phyloP scores from a whole-genome alignment of 495 filamentous ascomycete species.

The Aspergillus conjunctus region DNA sequence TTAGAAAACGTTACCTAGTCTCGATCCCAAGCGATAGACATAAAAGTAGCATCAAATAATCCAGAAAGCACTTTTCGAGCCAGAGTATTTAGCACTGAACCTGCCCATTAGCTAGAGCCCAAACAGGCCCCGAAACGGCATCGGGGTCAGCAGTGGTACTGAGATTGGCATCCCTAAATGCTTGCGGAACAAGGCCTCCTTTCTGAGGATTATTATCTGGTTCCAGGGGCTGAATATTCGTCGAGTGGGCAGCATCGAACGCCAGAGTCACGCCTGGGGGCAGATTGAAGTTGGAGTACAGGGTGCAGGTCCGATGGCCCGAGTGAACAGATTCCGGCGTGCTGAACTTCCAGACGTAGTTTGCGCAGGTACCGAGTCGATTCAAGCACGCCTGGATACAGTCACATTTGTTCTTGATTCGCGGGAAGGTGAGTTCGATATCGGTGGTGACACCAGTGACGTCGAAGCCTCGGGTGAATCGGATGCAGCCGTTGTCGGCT shows the following conservation, averaged over 20 bases:
- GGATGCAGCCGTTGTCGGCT: constrained; percentile 8
- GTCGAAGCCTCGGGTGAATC: constrained; percentile 12
- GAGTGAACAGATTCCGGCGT: constrained; percentile 2
- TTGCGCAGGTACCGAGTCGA: constrained; percentile 4
- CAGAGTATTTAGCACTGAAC: constrained; percentile 10
- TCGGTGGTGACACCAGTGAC: constrained; percentile 12
- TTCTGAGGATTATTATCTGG: not conserved
- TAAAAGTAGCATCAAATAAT: too few species aligned
- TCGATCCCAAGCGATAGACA: too few species aligned
- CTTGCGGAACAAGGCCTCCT: constrained; percentile 3
- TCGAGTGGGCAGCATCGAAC: not conserved
- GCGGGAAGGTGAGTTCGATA: constrained; percentile 1
- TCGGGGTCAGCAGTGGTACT: not conserved
- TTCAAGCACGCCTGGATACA: constrained; percentile 11
- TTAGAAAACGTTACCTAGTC: too few species aligned
- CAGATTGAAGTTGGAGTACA: constrained; percentile 13
- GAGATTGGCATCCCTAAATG: constrained; percentile 7
- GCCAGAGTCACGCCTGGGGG: not conserved
- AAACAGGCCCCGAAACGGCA: constrained; percentile 10
- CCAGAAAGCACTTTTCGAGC: too few species aligned
- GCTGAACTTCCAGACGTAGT: constrained; percentile 9
- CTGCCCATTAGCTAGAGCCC: constrained; percentile 7
- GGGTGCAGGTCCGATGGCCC: constrained; percentile 10
- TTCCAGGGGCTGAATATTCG: not conserved
- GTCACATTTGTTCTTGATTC: constrained; percentile 6